These are phyloP conservation scores for Trichoderma cornu-damae DNA, from an alignment of 2,329 filamentous ascomycete genomes.

Conservation along the genomic window DNA sequence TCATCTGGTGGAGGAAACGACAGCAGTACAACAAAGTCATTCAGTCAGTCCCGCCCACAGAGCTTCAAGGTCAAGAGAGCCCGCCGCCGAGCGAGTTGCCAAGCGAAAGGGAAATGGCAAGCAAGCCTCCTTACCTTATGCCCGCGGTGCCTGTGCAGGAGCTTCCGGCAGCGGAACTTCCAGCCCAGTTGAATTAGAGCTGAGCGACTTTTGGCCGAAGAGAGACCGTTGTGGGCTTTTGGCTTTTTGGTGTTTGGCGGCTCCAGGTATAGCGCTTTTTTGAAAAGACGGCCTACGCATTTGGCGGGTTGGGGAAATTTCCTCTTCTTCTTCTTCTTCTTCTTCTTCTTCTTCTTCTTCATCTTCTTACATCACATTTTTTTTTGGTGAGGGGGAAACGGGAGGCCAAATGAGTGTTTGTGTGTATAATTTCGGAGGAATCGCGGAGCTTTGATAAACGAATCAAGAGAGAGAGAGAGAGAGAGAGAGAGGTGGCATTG, in stretches of 20 bases:
- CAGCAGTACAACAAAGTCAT: slow-evolving; percentile 4
- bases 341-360: not conserved
- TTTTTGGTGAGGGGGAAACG: no score
- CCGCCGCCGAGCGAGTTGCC: not conserved
- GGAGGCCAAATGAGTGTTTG: not conserved
- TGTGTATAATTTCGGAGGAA: not conserved
- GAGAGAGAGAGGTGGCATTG: not conserved
- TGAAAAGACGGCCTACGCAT: not conserved
- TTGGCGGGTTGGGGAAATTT: not conserved
- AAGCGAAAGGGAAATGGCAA: not conserved
- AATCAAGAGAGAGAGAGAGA: no score
- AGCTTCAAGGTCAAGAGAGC: not conserved
- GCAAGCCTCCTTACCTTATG: not conserved
- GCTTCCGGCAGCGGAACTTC: not conserved
- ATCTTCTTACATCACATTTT: not conserved
- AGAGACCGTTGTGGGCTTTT: no score
- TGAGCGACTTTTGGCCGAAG: no score
- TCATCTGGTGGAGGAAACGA: slow-evolving; percentile 29
- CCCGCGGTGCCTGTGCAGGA: not conserved
- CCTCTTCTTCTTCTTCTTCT: not conserved
- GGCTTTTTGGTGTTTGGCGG: no score
- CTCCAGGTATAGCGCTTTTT: no score
- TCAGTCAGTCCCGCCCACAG: slow-evolving; percentile 12
- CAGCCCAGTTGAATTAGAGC: no score
- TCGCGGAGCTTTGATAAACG: not conserved